These are phyloP conservation scores for Colletotrichum brevisporum DNA, from an alignment of 2,329 filamentous ascomycete genomes.

Conservation along the genomic window DNA sequence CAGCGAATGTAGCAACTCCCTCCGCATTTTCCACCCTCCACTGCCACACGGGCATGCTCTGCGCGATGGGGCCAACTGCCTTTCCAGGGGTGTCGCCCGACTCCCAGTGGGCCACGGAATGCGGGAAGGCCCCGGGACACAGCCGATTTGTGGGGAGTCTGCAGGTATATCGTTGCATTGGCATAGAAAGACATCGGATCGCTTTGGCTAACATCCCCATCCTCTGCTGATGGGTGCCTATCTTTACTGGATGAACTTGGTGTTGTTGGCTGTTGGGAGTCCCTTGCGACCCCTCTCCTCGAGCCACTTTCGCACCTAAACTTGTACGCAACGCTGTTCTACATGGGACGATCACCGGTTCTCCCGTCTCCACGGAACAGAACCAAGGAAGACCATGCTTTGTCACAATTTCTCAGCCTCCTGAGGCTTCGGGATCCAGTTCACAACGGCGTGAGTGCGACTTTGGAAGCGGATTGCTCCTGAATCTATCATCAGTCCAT, in stretches of 20 bases:
- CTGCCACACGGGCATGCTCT: not conserved
- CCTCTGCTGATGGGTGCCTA: not conserved
- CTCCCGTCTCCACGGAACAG: not conserved
- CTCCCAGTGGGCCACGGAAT: not conserved
- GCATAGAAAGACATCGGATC: conserved; percentile 8
- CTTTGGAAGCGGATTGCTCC: not conserved
- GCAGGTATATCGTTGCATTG: conserved; percentile 14
- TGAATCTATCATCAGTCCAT: not conserved
- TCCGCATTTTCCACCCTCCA: too few relatives aligned
- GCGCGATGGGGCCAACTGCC: not conserved
- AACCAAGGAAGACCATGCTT: conserved; percentile 6
- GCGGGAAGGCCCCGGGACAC: not conserved
- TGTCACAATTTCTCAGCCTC: conserved; percentile 13
- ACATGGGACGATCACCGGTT: not conserved
- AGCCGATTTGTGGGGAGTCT: conserved; percentile 5
- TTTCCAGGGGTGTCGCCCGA: not conserved
- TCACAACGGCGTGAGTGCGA: not conserved
- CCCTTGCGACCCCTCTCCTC: not conserved
- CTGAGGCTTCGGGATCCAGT: not conserved
- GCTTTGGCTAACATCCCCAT: not conserved
- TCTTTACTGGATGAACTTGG: not conserved
- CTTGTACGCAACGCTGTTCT: not conserved
- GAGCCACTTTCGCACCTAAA: not conserved
- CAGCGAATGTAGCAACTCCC: too few relatives aligned
- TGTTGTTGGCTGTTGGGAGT: not conserved